Evolutionary conservation across 139 green algal species (phyloP), one percentile per base, ranked within the genome.

Genomic region (Volvox reticuliferus): DNA sequence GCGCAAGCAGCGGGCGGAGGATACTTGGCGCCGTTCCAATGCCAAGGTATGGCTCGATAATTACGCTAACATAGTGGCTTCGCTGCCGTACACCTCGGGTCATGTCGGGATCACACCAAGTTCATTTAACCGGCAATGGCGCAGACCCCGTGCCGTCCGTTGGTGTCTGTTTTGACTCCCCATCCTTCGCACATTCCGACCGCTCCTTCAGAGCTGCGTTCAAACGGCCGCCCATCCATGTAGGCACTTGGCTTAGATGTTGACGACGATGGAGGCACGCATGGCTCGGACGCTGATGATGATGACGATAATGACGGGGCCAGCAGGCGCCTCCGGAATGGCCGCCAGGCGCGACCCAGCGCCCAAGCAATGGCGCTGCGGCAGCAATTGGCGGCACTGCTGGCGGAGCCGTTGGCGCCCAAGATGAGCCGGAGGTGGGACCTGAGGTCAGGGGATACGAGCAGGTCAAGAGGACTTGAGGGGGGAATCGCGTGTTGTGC

Each of bases 1-100:
- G 71, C 93, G 93, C 78, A 98, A 98, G 93, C 28, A 77, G 26
- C 68, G 79, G 12, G 96, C 96, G 2, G 95, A 97, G 18, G 21
- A 77, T 24, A 65, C 82, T 0, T 99, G 97, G 97, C 78, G 79
- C 69, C 85, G 79, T 61, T 87, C 75, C 37, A 94, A 95, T 36
- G 96, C 96, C 24, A 92, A 95, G 79, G 90, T 94, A 79, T 55
- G 44, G 44, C 44, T 55, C 44, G 44, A 9, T 55, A 9, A 55
- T 55, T 55, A 55, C 44, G 44, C 9, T 9, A 55, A n/a, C n/a
- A n/a, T n/a, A n/a, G n/a, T n/a, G n/a, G n/a, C n/a, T 55, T 55
- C 44, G 5, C 5, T 55, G 44, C 44, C 44, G 9, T 9, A 9
- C 44, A 9, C 44, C 44, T 55, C 44, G 9, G 44, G 44, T 9